Percentiles rank a stretch among this genome's conserved stretches.
These are phyloP conservation scores for Vinca major DNA, from an alignment of 305 asterid species.

Conservation along the genomic window DNA sequence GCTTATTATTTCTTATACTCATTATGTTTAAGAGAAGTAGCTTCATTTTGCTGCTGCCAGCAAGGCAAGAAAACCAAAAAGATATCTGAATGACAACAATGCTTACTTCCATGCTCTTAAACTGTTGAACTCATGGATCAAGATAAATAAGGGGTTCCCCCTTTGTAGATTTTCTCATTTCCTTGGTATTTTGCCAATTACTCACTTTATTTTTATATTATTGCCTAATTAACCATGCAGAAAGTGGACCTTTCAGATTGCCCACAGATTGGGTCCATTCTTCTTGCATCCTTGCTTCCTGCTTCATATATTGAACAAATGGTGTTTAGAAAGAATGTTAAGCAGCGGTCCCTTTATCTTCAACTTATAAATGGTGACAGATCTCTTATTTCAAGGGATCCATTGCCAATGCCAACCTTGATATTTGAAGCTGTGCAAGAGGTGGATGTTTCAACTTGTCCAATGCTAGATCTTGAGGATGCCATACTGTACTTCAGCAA, in stretches of 20 bases:
- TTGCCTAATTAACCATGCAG: conserved; percentile 34
- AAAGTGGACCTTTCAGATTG: conserved; percentile 70
- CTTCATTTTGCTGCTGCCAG: neutral
- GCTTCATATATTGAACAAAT: conserved; percentile 26
- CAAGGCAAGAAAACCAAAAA: neutral
- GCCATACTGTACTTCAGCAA: conserved; percentile 51
- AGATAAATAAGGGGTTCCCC: no score
- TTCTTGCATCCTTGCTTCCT: conserved; percentile 53
- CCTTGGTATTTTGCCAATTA: neutral
- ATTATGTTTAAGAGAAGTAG: neutral
- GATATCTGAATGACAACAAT: neutral
- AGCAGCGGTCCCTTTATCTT: conserved; percentile 27
- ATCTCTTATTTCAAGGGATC: conserved; percentile 26
- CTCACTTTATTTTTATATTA: conserved; percentile 14
- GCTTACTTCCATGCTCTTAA: neutral
- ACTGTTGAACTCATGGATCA: neutral
- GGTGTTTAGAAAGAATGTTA: conserved; percentile 29
- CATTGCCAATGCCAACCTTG: conserved; percentile 30
- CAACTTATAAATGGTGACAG: conserved; percentile 21
- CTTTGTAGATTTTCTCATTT: no score
- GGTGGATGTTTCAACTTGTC: conserved; percentile 78
- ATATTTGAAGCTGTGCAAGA: conserved; percentile 63
- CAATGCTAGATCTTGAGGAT: conserved; percentile 50
- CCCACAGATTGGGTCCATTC: conserved; percentile 55
- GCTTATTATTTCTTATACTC: neutral